A percentile compares a stretch with the other conserved stretches of the same genome.
phyloP scores from a whole-genome alignment of 768 basidiomycete species.

The Xerocomellus intermedius region DNA sequence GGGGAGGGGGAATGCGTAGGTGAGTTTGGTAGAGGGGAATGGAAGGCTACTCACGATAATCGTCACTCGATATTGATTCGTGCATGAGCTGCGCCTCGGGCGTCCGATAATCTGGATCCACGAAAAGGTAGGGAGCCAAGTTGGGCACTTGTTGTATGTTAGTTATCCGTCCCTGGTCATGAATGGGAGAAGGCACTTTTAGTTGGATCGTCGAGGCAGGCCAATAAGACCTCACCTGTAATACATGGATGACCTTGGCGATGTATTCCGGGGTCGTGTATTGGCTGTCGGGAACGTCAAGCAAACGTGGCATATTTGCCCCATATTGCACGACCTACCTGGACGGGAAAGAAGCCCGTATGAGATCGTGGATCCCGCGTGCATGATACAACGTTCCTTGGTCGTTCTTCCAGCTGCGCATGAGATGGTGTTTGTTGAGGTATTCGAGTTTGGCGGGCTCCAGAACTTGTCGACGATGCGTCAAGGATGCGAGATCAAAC shows the following conservation, averaged over 20 bases:
- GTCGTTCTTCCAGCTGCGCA: constrained; percentile 49
- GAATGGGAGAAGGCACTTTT: background rate
- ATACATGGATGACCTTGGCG: constrained; percentile 55
- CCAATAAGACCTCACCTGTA: constrained; percentile 45
- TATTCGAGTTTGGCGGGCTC: constrained; percentile 79
- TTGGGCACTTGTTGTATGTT: constrained; percentile 70
- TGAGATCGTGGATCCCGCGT: constrained; percentile 46
- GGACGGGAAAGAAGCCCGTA: constrained; percentile 57
- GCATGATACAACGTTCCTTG: constrained; percentile 55
- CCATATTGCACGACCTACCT: constrained; percentile 39
- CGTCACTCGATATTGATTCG: constrained; percentile 37
- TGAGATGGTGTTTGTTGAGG: constrained; percentile 85
- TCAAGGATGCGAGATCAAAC: constrained; percentile 78
- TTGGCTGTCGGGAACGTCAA: constrained; percentile 31
- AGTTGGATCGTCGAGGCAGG: background rate
- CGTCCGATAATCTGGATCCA: constrained; percentile 57
- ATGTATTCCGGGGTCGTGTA: constrained; percentile 59
- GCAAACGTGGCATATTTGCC: background rate
- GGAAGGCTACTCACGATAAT: constrained; percentile 42
- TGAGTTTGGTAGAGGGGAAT: background rate
- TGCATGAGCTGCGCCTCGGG: constrained; percentile 57
- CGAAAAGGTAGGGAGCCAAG: constrained; percentile 76
- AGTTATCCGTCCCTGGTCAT: constrained; percentile 58
- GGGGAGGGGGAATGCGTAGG: too few relatives aligned
- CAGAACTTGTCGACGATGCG: constrained; percentile 80